phyloP scores from a whole-genome alignment of 371 early-diverging fungal species.

The Capniomyces stellatus region DNA sequence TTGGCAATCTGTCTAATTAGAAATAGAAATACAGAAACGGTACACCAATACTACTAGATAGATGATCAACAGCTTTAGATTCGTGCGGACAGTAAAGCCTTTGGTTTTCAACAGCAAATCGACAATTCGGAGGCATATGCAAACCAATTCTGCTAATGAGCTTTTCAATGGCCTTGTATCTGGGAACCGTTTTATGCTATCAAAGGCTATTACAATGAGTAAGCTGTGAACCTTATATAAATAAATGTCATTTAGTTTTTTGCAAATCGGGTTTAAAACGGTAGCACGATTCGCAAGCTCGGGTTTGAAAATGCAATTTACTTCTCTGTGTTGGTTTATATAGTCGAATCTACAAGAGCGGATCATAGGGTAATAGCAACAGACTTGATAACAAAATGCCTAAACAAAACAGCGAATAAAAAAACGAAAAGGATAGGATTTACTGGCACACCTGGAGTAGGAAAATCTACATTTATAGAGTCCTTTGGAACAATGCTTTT shows the following conservation, averaged over 20 bases:
- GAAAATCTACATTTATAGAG: slow-evolving; percentile 67
- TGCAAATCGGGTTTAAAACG: too few relatives aligned
- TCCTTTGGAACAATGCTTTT: slow-evolving; percentile 50
- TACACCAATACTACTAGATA: too few relatives aligned
- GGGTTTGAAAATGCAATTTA: too few relatives aligned
- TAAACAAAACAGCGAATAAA: background rate
- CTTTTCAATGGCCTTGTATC: slow-evolving; percentile 11
- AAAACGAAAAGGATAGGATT: slow-evolving; percentile 45
- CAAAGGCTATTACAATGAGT: slow-evolving; percentile 17
- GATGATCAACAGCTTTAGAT: too few relatives aligned
- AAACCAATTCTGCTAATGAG: background rate
- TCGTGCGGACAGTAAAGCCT: too few relatives aligned
- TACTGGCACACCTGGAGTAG: slow-evolving; percentile 61
- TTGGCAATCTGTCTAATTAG: too few relatives aligned
- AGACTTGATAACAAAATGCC: slow-evolving; percentile 27
- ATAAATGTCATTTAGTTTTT: background rate
- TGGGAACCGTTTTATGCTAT: slow-evolving; percentile 11
- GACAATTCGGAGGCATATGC: too few relatives aligned
- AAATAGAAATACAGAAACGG: too few relatives aligned
- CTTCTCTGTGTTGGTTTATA: too few relatives aligned
- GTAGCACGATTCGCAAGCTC: too few relatives aligned
- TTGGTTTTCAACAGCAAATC: too few relatives aligned
- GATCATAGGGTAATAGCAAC: slow-evolving; percentile 34
- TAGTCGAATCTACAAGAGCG: slow-evolving; percentile 39
- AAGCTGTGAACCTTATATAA: background rate